Conservation (phyloP, 2,329 filamentous ascomycete genomes). For the Pseudocercospora pini-densiflorae region DNA sequence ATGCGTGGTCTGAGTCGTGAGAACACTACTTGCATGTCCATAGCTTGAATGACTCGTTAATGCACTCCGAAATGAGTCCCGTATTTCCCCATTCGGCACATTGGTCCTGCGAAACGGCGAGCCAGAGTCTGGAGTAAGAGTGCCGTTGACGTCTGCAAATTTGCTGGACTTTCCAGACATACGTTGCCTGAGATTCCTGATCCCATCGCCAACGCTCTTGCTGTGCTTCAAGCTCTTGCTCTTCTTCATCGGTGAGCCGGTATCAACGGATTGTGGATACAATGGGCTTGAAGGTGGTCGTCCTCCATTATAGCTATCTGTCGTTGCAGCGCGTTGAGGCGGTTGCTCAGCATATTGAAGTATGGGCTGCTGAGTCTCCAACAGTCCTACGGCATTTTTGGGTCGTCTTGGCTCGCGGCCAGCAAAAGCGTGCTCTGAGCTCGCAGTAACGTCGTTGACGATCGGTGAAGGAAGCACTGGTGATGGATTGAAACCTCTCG, state of each 20-base stretch:
- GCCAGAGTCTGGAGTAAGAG: slow-evolving; percentile 23
- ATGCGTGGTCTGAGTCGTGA: slow-evolving; percentile 79
- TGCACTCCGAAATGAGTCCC: slow-evolving; percentile 64
- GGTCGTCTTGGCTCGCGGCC: slow-evolving; percentile 34
- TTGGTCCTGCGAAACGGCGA: slow-evolving; percentile 17
- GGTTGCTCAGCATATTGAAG: slow-evolving; percentile 28
- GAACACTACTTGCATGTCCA: slow-evolving; percentile 59
- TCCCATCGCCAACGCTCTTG: slow-evolving; percentile 31
- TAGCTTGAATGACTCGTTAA: slow-evolving; percentile 64
- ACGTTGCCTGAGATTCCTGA: slow-evolving; percentile 30
- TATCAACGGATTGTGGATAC: background rate
- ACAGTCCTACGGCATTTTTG: slow-evolving; percentile 35
- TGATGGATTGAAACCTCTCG: slow-evolving; percentile 37
- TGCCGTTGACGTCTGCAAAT: slow-evolving; percentile 14
- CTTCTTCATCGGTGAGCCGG: slow-evolving; percentile 16
- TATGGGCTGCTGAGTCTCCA: slow-evolving; percentile 27
- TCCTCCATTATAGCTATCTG: slow-evolving; percentile 31
- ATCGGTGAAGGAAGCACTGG: slow-evolving; percentile 36
- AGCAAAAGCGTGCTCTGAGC: slow-evolving; percentile 42
- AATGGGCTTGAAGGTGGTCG: slow-evolving; percentile 27
- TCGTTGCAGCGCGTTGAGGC: slow-evolving; percentile 32
- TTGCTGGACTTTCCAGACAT: slow-evolving; percentile 22
- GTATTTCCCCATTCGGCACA: slow-evolving; percentile 43
- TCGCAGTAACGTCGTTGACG: slow-evolving; percentile 37
- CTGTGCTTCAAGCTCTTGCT: slow-evolving; percentile 27